Base-by-base conservation (phyloP, 2,329 filamentous ascomycete species). In the Calonectria crousiana region DNA sequence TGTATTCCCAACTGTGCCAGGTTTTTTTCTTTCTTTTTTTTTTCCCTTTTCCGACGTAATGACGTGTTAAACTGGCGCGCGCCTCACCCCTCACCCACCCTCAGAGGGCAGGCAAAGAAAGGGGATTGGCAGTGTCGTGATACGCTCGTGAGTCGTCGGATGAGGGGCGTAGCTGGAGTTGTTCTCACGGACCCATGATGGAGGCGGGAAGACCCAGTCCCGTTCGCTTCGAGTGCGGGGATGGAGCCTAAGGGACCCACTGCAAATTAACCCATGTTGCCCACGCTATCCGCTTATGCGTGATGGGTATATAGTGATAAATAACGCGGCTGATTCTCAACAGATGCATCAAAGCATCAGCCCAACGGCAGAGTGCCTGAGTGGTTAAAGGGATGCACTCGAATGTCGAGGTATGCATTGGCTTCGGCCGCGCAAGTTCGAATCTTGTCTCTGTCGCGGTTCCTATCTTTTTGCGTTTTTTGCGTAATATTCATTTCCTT, bases 341-440 rank as follows among this genome's bases (percentile, higher is more conserved):
- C 23, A 65, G 30, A 41, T 65, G 58, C 47, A 28, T 3, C 28
- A 30, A 41, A 70, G 36, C 58, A 52, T 28, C 36, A 20, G 47
- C 34, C 49, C 66, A 69, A 41, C 23, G 73, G 73, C 73, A 73
- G 65, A 73, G 75, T 76, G 75, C 52, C 73, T 51, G 75, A 76
- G 75, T 76, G 75, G 75, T 76, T 76, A 76, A 70, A 51, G 73
- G 52, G 75, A 56, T 73, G 51, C 70, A 71, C 75, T 76, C 75
- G 75, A 76, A 74, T 60, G 38, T 60, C 69, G 51, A 68, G 53
- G 68, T 68, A 67, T 67, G 71, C 23, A 67, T 56, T 77, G 47
- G 71, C 67, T 74, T 77, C 75, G 75, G 69, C 71, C 47, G 75
- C 75, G 75, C 67, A 73, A 72, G 75, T 77, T 77, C 75, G 75